Percentiles rank a stretch among this genome's conserved stretches.
Evolutionary conservation across 805 yeast genomes (phyloP).

Genomic region (Vanderwaltozyma polyspora): DNA sequence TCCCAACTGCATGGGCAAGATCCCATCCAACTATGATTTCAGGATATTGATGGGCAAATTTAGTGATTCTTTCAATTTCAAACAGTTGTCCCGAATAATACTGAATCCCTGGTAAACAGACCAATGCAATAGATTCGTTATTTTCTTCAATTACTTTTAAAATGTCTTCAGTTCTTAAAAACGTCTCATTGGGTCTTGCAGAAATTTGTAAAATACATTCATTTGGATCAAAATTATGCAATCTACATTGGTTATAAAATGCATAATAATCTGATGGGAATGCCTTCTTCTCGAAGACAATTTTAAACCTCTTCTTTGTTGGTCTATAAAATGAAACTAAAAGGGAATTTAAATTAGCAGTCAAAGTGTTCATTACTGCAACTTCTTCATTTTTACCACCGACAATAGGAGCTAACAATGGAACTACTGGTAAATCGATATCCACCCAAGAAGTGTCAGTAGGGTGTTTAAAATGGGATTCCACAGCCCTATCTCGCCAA

Average conservation of each 20-base stretch:
- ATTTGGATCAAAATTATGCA: slow-evolving; percentile 44
- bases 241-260: slow-evolving; percentile 55
- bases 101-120: slow-evolving; percentile 81
- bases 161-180: slow-evolving; percentile 54
- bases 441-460: slow-evolving; percentile 66
- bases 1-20: slow-evolving; percentile 89
- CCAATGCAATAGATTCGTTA: slow-evolving; percentile 54
- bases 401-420: slow-evolving; percentile 58
- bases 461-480: slow-evolving; percentile 71
- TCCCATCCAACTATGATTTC: slow-evolving; percentile 80
- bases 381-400: slow-evolving; percentile 73
- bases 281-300: slow-evolving; percentile 75
- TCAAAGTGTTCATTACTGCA: slow-evolving; percentile 78
- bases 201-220: slow-evolving; percentile 52
- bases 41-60: slow-evolving; percentile 37
- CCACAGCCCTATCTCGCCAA: slow-evolving; percentile 75
- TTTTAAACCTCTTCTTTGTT: slow-evolving; percentile 40
- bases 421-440: slow-evolving; percentile 66
- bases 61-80: slow-evolving; percentile 63
- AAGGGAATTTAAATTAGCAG: slow-evolving; percentile 69
- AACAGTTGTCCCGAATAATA: slow-evolving; percentile 86
- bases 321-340: slow-evolving; percentile 70
- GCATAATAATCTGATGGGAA: slow-evolving; percentile 92
- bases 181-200: slow-evolving; percentile 49
- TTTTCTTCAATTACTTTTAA: slow-evolving; percentile 41